Conservation (phyloP, 331 rosid genomes). For the Saraca asoca region DNA sequence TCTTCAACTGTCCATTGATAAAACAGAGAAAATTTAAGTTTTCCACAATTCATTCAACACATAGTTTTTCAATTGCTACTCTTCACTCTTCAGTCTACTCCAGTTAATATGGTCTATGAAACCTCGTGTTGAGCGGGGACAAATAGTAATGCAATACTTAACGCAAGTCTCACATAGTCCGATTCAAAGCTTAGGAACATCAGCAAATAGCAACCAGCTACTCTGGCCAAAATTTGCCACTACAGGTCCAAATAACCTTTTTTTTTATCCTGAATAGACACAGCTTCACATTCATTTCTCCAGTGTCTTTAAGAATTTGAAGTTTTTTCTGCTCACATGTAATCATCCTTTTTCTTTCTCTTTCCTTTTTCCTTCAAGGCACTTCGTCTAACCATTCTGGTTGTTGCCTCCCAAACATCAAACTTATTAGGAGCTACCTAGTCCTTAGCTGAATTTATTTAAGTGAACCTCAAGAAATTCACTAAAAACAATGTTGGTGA, state of each 20-base stretch:
- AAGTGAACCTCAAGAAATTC: not conserved
- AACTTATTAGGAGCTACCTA: not conserved
- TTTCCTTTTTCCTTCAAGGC: too few species aligned
- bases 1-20: conserved; percentile 67
- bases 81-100: conserved; percentile 21
- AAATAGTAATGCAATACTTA: not conserved
- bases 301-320: not conserved
- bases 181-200: not conserved
- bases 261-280: not conserved
- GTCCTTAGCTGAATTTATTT: not conserved
- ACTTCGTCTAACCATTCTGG: too few species aligned
- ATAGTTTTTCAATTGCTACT: conserved; percentile 23
- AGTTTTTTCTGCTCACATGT: not conserved
- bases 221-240: not conserved
- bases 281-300: not conserved
- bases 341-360: not conserved
- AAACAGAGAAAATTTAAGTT: conserved; percentile 22
- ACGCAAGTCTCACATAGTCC: not conserved
- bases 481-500: not conserved
- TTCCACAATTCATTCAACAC: conserved; percentile 13
- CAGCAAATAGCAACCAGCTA: not conserved
- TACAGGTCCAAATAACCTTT: not conserved
- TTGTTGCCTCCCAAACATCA: too few species aligned
- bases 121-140: not conserved
- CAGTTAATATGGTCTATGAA: not conserved